Evolutionary conservation across 257 asterid species (phyloP), one percentile per base, ranked within the genome.

Genomic region (Cruciata laevipes): DNA sequence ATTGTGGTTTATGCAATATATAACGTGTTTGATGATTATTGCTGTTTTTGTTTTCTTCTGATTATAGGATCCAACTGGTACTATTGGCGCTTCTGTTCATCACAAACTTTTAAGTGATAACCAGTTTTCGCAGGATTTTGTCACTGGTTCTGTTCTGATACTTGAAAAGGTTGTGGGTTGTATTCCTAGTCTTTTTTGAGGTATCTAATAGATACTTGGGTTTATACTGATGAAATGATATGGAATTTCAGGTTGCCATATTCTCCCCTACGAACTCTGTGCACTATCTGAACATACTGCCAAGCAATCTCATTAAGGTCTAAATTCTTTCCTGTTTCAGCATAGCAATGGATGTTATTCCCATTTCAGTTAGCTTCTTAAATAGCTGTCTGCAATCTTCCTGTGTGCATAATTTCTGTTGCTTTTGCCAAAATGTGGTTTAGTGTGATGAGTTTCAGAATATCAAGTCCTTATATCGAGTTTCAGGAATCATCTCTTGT

Each of bases 1-100:
- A 47, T 47, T 47, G n/a, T 33, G 20, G 20, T 21, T 53, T 14
- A 12, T 42, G 17, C 32, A 24, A 6, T 71, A 38, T 25, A 58
- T n/a, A 37, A 62, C 21, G 40, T 51, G 40, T 13, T 42, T 42
- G 51, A 42, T 33, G 10, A 23, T 52, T 12, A 13, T 42, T 12
- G 58, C 64, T 69, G 66, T 81, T 85, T 71, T 84, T 65, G 57
- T 31, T 31, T 57, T 35, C 66, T 44, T 56, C 67, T 31, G 69
- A 72, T 25, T 73, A 35, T 80, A 93, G 99, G 97, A 94, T 72
- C 99, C 95, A 31, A 86, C 99, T 0, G 99, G 97, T 73, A 83
- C 85, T 32, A 77, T 88, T 79, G 86, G 83, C 74, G 97, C 95
- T 69, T 88, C 78, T 73, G 76, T 94, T 78, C 99, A 90, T 83